Evolutionary conservation across 495 filamentous ascomycete genomes (phyloP).

Genomic region (Podospora conica): DNA sequence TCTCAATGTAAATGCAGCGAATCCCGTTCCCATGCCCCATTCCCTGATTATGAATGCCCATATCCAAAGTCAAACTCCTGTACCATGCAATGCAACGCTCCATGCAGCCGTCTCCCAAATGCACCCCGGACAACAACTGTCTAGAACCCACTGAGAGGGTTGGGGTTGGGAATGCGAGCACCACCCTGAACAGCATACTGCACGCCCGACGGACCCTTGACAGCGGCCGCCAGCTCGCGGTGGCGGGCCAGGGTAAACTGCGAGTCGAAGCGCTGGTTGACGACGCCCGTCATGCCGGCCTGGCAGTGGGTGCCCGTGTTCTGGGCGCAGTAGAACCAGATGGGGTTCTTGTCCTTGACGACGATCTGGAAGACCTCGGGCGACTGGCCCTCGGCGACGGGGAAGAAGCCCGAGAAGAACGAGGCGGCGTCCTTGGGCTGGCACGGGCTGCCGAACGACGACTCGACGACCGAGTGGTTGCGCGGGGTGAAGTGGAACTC

Average conservation of each 20-base stretch:
- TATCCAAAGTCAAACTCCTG: not conserved
- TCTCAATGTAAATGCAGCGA: not conserved
- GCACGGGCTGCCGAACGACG: conserved; percentile 49
- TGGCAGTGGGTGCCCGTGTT: conserved; percentile 30
- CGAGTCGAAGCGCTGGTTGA: conserved; percentile 21
- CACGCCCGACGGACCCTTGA: not conserved
- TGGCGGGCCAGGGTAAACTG: not conserved
- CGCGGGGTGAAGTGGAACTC: conserved; percentile 52
- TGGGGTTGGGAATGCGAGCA: not conserved
- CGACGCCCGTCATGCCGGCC: conserved; percentile 34
- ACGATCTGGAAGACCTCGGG: conserved; percentile 28
- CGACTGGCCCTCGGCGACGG: conserved; percentile 22
- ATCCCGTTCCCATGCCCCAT: not conserved
- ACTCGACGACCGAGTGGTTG: conserved; percentile 53
- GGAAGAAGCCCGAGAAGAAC: conserved; percentile 24
- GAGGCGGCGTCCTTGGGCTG: conserved; percentile 27
- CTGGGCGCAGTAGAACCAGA: conserved; percentile 35
- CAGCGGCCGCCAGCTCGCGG: not conserved
- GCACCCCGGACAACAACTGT: not conserved
- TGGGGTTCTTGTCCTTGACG: conserved; percentile 30
- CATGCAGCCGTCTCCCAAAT: not conserved
- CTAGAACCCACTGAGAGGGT: not conserved
- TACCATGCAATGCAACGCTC: not conserved
- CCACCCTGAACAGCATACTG: not conserved
- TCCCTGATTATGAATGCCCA: not conserved